Evolutionary conservation across 345 rosid species (phyloP).

Genomic region (Noccaea bulbosa): DNA sequence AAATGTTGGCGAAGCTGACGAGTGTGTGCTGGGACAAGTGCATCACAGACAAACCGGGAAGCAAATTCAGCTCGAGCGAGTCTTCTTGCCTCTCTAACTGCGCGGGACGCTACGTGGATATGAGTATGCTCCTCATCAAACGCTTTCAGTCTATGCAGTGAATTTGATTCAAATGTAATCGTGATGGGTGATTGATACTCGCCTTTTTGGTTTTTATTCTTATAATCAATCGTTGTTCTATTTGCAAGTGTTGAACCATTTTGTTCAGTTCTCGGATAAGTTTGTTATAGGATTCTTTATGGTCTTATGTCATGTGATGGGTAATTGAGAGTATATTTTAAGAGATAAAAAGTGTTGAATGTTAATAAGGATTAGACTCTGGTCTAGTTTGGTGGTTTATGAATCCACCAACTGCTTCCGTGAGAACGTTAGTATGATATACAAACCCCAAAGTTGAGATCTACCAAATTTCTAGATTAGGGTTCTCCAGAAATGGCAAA

Average conservation of each 20-base stretch:
- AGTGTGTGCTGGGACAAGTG: conserved; percentile 97
- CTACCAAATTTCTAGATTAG: no score
- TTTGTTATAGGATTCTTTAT: neutral
- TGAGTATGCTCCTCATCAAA: conserved; percentile 75
- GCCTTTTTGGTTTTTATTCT: neutral
- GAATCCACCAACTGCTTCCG: no score
- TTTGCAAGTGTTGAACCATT: conserved; percentile 4
- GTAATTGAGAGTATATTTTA: neutral
- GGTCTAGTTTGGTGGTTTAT: no score
- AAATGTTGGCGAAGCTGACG: conserved; percentile 80
- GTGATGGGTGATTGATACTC: conserved; percentile 5
- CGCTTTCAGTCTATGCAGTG: conserved; percentile 80
- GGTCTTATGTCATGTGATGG: neutral
- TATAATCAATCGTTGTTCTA: neutral
- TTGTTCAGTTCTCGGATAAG: neutral
- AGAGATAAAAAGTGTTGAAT: neutral
- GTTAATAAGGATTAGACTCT: neutral
- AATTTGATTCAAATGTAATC: neutral
- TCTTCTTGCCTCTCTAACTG: conserved; percentile 74
- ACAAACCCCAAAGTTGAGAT: no score
- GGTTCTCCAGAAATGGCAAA: no score
- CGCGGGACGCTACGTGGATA: conserved; percentile 80
- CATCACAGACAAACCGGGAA: conserved; percentile 77
- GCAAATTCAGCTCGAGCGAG: conserved; percentile 94
- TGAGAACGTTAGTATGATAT: no score